These are phyloP conservation scores for Allium cepa DNA, from an alignment of 106 monocot species.

Conservation along the genomic window DNA sequence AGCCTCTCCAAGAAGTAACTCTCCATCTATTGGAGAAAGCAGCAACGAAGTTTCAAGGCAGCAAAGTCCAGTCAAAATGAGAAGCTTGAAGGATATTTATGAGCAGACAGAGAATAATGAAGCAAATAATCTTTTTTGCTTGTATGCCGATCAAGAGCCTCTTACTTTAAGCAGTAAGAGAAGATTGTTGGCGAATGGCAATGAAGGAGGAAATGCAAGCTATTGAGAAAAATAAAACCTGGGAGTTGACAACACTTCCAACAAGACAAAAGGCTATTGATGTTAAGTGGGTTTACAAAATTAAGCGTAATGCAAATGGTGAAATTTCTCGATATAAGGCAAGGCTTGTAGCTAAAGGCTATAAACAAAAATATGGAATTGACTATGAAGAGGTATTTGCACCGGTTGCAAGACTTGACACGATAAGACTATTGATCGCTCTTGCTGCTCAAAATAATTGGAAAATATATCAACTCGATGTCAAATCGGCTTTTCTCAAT, in stretches of 20 bases:
- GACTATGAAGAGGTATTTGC: conserved; percentile 6
- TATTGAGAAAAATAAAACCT: neutral
- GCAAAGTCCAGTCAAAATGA: neutral
- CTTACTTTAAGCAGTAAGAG: neutral
- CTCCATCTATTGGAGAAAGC: neutral
- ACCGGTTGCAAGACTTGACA: neutral
- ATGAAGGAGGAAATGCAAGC: neutral
- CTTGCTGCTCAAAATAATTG: neutral
- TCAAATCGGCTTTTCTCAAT: neutral
- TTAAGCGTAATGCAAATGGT: neutral
- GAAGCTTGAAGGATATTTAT: neutral
- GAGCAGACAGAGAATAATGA: neutral
- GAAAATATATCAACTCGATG: conserved; percentile 1
- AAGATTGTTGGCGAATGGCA: neutral
- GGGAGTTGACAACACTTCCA: neutral
- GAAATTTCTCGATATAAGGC: conserved; percentile 1
- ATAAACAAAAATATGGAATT: neutral
- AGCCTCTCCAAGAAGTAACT: neutral
- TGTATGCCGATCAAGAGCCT: neutral
- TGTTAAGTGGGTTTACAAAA: conserved; percentile 5
- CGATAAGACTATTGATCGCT: neutral
- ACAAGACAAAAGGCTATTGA: neutral
- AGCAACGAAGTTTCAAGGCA: neutral
- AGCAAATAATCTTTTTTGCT: neutral
- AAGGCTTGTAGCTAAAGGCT: conserved; percentile 2